Conservation (phyloP, 495 filamentous ascomycete species). For the Amniculicola lignicola region DNA sequence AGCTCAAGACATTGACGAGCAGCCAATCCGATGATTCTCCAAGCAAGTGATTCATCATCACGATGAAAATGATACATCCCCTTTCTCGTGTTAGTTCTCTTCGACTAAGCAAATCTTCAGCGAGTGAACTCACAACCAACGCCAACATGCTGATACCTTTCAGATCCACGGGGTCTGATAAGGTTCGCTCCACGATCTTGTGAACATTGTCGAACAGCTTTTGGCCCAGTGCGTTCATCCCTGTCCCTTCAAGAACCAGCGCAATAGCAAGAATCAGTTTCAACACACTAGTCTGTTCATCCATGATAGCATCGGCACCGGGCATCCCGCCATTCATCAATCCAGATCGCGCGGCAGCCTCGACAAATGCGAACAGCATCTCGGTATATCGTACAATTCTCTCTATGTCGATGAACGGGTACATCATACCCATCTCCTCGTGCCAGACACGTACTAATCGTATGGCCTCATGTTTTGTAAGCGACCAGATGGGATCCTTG, state of each 20-base stretch:
- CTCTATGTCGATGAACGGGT: constrained; percentile 73
- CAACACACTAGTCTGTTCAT: constrained; percentile 65
- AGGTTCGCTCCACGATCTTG: constrained; percentile 62
- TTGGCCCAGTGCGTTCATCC: constrained; percentile 68
- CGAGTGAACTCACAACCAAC: constrained; percentile 55
- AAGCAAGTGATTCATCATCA: constrained; percentile 76
- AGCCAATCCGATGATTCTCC: constrained; percentile 73
- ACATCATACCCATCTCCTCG: constrained; percentile 84
- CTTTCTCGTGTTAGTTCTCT: constrained; percentile 39
- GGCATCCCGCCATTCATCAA: constrained; percentile 53
- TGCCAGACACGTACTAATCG: constrained; percentile 70
- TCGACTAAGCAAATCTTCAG: neutral
- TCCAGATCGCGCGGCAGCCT: constrained; percentile 58
- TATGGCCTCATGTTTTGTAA: constrained; percentile 67
- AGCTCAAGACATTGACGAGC: constrained; percentile 75
- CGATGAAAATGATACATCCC: constrained; percentile 82
- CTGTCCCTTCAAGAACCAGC: constrained; percentile 68
- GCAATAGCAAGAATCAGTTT: constrained; percentile 78
- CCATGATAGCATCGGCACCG: constrained; percentile 62
- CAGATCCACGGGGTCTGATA: constrained; percentile 65
- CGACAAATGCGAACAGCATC: constrained; percentile 66
- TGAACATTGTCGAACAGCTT: constrained; percentile 69
- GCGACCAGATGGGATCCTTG: constrained; percentile 73
- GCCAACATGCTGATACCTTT: constrained; percentile 69
- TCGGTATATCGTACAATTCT: constrained; percentile 61